phyloP scores from a whole-genome alignment of 2,329 filamentous ascomycete genomes.

The Aspergillus texensis region DNA sequence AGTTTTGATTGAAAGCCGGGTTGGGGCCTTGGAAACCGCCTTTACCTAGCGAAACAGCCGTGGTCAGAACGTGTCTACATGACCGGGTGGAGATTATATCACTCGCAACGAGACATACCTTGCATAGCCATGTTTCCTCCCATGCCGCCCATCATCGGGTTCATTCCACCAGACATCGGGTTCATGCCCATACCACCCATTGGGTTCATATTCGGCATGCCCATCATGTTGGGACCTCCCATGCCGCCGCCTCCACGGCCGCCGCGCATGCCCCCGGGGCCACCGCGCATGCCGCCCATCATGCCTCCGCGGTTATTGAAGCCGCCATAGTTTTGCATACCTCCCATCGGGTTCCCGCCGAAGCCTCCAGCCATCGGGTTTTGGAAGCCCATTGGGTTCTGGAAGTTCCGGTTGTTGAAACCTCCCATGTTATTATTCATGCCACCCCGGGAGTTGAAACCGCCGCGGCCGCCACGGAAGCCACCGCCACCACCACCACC shows the following conservation, averaged over 20 bases:
- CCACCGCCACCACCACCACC: constrained; percentile 48
- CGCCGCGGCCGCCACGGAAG: constrained; percentile 54
- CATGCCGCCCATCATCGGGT: constrained; percentile 58
- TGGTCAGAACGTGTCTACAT: constrained; percentile 21
- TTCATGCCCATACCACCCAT: constrained; percentile 59
- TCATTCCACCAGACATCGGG: constrained; percentile 59
- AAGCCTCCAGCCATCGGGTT: constrained; percentile 52
- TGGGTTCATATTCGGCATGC: constrained; percentile 55
- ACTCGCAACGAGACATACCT: constrained; percentile 40
- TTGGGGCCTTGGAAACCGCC: constrained; percentile 69
- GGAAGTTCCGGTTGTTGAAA: constrained; percentile 54
- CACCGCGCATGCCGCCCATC: constrained; percentile 55
- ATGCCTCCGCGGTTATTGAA: constrained; percentile 59
- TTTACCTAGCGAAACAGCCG: constrained; percentile 36
- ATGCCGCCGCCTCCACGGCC: constrained; percentile 56
- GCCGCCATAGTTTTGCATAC: constrained; percentile 54
- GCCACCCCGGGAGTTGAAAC: constrained; percentile 29
- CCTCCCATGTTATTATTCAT: constrained; percentile 52
- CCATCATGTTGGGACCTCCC: constrained; percentile 58
- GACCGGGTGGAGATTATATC: background rate
- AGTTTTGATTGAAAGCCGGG: constrained; percentile 71
- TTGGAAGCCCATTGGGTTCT: constrained; percentile 47
- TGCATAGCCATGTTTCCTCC: constrained; percentile 52
- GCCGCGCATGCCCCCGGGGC: constrained; percentile 61
- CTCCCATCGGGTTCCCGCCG: constrained; percentile 49